These are phyloP conservation scores for Dissophora globulifera DNA, from an alignment of 192 early-diverging fungal genomes.

Conservation along the genomic window DNA sequence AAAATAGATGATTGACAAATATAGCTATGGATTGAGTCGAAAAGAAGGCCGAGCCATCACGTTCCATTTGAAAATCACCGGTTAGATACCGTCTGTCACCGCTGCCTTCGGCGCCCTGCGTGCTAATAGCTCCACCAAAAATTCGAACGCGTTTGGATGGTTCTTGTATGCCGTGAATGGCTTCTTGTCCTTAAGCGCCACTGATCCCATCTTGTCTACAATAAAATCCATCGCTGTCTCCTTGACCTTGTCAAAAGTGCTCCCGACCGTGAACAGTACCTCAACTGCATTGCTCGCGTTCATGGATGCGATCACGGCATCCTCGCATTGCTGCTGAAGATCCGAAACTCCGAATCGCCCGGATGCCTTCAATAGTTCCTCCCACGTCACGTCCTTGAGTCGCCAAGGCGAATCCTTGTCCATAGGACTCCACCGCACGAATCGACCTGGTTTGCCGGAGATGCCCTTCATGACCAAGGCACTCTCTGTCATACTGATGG, in stretches of 20 bases:
- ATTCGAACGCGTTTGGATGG: neutral
- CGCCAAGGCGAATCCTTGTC: neutral
- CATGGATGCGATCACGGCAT: neutral
- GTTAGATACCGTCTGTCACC: no score
- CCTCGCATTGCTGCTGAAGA: neutral
- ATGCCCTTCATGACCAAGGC: neutral
- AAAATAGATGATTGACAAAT: no score
- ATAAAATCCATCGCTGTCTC: neutral
- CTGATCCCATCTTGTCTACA: neutral
- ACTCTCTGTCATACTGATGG: neutral
- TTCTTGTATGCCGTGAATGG: constrained; percentile 3
- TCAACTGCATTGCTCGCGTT: neutral
- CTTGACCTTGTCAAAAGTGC: neutral
- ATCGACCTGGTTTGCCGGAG: no score
- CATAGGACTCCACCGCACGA: no score
- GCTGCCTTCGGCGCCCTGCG: no score
- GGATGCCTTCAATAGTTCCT: neutral
- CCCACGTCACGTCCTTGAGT: constrained; percentile 14
- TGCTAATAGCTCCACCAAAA: no score
- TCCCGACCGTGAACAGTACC: constrained; percentile 1
- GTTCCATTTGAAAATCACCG: no score
- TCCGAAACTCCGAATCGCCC: constrained; percentile 1
- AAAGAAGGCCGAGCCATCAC: no score
- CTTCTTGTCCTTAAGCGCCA: constrained; percentile 6
- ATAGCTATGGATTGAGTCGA: no score